Evolutionary conservation across 306 rosid genomes (phyloP), one percentile per base, ranked within the genome.

Genomic region (Lablab purpureus): DNA sequence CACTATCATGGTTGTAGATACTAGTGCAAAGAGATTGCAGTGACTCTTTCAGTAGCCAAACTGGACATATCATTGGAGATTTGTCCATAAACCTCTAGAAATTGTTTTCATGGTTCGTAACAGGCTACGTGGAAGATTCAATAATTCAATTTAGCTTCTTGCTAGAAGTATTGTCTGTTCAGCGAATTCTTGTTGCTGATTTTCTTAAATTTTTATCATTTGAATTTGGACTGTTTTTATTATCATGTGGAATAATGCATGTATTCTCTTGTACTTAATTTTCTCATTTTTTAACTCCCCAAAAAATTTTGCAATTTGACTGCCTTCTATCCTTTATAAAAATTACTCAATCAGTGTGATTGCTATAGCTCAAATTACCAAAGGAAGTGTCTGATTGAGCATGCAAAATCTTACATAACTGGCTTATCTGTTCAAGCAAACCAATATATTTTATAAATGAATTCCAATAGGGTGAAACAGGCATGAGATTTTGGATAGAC

Each of bases 21-120:
- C 22, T 15, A 55, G 65, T 62, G 8, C 43, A 37, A 66, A 27
- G 45, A 6, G 45, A 43, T 41, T 51, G 56, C 17, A 46, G 67
- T 83, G 67, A 63, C 27, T 46, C 55, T 80, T 73, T 23, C 67
- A 18, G 67, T 27, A 41, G 32, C 32, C 23, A 32, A 64, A 65
- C 19, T 47, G 5, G 47, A 47, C 23, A 10, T 59, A 37, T 32
- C 55, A 36, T 71, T 47, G 55, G 34, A 22, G n/a, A 46, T 54
- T 11, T 28, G 21, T 59, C 65, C 45, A 17, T 23, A 27, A 66
- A 64, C n/a, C 50, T 23, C 13, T 63, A 27, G n/a, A 76, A 60
- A 37, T 3, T 43, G 27, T 64, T 59, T 68, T n/a, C 58, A 51
- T 64, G 45, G 63, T 54, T 71, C 49, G 7, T 32, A 32, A 3